Evolutionary conservation across 441 rosid species (phyloP), one percentile per base, ranked within the genome.

Genomic region (Aquilaria agallochum): DNA sequence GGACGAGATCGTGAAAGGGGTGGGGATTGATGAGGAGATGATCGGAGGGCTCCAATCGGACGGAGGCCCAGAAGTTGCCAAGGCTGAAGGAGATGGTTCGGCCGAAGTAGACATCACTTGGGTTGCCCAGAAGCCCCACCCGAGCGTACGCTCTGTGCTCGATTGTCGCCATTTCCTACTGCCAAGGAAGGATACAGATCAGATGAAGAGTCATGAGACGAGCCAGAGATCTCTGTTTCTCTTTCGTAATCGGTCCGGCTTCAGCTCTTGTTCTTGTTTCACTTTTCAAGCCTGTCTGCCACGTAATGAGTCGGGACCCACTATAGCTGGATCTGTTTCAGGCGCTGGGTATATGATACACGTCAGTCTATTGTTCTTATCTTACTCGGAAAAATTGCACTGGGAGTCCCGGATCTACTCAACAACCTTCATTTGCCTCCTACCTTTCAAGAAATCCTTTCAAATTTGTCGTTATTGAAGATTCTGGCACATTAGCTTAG

Each of bases 41-140:
- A 47, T 66, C 70, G 4, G 97, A 94, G 1, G 90, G 91, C 49
- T 78, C 78, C 49, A 94, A 78, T 58, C 57, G 78, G 27, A 78
- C 96, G 11, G 87, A 65, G 31, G 99, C 90, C 90, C 90, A 94
- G 81, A 94, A 94, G 66, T 94, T 94, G 20, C 67, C 83, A 42
- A 87, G 80, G 51, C 73, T 77, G 74, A 89, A 74, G 15, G 97
- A 84, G 62, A 94, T 86, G 1, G 96, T 76, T 8, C 88, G 87
- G 36, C 97, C 99, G 36, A 67, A 78, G 69, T 91, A 94, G 1
- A 94, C 96, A 58, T 94, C 97, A 61, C 97, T 94, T 0, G 96
- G 99, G 31, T 91, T 94, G 1, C 97, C 99, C 5, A 94, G 67
- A 1, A 82, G 72, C 3, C 97, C 99, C 6, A 84, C 79, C 31